These are phyloP conservation scores for Endocalyx cinctus DNA, from an alignment of 2,329 filamentous ascomycete genomes.

Conservation along the genomic window DNA sequence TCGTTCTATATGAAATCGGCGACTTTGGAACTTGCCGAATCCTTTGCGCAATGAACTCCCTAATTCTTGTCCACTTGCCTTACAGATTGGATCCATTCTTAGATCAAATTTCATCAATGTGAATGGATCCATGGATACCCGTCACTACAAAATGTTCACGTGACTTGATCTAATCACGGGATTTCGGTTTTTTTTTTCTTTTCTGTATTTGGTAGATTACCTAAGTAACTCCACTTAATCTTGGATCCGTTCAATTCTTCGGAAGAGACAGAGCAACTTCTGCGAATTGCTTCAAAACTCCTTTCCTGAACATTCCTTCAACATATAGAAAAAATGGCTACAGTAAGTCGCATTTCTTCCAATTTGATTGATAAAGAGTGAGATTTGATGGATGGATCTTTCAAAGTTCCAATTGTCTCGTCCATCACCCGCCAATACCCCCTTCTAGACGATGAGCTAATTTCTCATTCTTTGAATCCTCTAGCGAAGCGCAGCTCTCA, in stretches of 20 bases:
- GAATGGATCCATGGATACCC: too few species aligned
- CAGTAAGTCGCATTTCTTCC: conserved; percentile 46
- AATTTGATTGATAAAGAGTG: too few species aligned
- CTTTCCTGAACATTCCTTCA: conserved; percentile 40
- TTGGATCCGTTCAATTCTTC: conserved; percentile 32
- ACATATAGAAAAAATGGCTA: conserved; percentile 59
- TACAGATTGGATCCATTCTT: too few species aligned
- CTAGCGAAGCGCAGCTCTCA: conserved; percentile 97
- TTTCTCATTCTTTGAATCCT: conserved; percentile 35
- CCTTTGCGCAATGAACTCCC: too few species aligned
- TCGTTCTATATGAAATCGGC: too few species aligned
- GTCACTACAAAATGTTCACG: conserved; percentile 13
- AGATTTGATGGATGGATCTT: too few species aligned
- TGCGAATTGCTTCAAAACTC: conserved; percentile 44
- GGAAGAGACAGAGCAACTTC: conserved; percentile 42
- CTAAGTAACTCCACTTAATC: too few species aligned
- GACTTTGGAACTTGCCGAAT: too few species aligned
- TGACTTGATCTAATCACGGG: conserved; percentile 19
- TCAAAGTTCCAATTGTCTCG: conserved; percentile 17
- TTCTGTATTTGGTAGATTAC: too few species aligned
- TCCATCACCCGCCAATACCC: conserved; percentile 20
- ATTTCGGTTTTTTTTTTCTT: too few species aligned
- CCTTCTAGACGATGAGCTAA: conserved; percentile 45
- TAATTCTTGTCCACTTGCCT: too few species aligned
- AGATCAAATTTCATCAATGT: too few species aligned